phyloP scores from a whole-genome alignment of 164 flowering plant genomes.

The Berberis vulgaris region DNA sequence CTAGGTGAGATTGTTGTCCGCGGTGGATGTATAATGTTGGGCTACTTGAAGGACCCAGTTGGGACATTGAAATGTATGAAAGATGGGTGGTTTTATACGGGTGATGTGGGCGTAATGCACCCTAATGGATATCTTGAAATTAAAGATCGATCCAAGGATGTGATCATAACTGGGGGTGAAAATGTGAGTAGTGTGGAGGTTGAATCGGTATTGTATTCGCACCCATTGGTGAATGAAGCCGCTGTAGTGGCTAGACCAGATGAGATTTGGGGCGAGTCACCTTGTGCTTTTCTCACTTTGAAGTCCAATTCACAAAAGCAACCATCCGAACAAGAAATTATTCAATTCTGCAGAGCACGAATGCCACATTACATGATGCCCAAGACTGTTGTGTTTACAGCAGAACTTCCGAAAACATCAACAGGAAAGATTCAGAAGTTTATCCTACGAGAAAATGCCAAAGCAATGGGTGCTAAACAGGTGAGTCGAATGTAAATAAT shows the following conservation, averaged over 20 bases:
- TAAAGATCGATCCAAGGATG: slow-evolving; percentile 35
- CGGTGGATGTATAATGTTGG: slow-evolving; percentile 31
- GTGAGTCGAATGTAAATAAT: slow-evolving; percentile 19
- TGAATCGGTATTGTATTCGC: slow-evolving; percentile 36
- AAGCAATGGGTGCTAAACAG: slow-evolving; percentile 17
- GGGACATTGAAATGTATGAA: slow-evolving; percentile 19
- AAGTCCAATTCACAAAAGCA: slow-evolving; percentile 5
- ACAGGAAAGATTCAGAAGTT: slow-evolving; percentile 52
- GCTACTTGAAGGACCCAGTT: slow-evolving; percentile 31
- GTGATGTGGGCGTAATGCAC: slow-evolving; percentile 36
- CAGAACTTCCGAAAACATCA: slow-evolving; percentile 45
- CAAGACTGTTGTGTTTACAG: slow-evolving; percentile 31
- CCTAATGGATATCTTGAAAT: slow-evolving; percentile 36
- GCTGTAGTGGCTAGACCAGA: slow-evolving; percentile 50
- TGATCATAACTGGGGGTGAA: slow-evolving; percentile 51
- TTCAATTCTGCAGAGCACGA: slow-evolving; percentile 26
- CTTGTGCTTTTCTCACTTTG: slow-evolving; percentile 47
- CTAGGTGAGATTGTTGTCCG: slow-evolving; percentile 39
- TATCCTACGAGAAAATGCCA: slow-evolving; percentile 39
- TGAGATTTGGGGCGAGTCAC: slow-evolving; percentile 49
- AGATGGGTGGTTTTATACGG: slow-evolving; percentile 34
- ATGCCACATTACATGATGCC: slow-evolving; percentile 55
- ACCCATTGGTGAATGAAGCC: slow-evolving; percentile 38
- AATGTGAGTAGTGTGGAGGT: slow-evolving; percentile 50
- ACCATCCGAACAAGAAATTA: slow-evolving; percentile 31